phyloP scores from a whole-genome alignment of 2,329 filamentous ascomycete species.

The Fusarium sp. region DNA sequence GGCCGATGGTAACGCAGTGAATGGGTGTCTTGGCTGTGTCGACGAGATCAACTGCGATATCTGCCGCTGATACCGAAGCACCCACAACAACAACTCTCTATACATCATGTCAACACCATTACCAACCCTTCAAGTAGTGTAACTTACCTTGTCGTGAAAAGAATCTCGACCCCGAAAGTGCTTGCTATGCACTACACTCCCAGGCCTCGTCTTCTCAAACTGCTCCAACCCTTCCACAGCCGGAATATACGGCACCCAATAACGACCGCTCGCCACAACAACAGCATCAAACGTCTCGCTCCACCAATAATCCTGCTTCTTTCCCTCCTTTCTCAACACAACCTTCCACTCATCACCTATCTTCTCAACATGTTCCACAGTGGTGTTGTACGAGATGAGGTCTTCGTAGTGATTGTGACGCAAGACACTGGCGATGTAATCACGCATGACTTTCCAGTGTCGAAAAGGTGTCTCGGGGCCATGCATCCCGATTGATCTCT shows the following conservation, averaged over 20 bases:
- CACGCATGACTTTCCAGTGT: slow-evolving; percentile 68
- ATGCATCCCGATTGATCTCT: slow-evolving; percentile 56
- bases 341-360: slow-evolving; percentile 64
- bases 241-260: slow-evolving; percentile 69
- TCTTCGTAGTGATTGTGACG: slow-evolving; percentile 65
- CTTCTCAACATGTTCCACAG: slow-evolving; percentile 70
- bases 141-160: slow-evolving; percentile 60
- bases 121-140: accelerated
- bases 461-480: slow-evolving; percentile 71
- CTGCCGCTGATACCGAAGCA: slow-evolving; percentile 73
- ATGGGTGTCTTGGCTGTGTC: slow-evolving; percentile 61
- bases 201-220: slow-evolving; percentile 59
- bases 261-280: slow-evolving; percentile 71
- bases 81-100: slow-evolving; percentile 72
- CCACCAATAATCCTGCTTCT: slow-evolving; percentile 70
- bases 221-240: slow-evolving; percentile 61
- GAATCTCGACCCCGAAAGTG: slow-evolving; percentile 61
- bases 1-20: slow-evolving; percentile 64
- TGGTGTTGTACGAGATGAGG: slow-evolving; percentile 67
- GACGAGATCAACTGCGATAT: slow-evolving; percentile 68
- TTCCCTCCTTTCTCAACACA: slow-evolving; percentile 57
- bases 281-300: slow-evolving; percentile 71
- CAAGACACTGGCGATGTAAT: slow-evolving; percentile 66
- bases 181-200: slow-evolving; percentile 67
- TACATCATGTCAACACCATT: neutral